Evolutionary conservation across 2,329 filamentous ascomycete genomes (phyloP).

Genomic region (Calonectria pseudoturangicola): DNA sequence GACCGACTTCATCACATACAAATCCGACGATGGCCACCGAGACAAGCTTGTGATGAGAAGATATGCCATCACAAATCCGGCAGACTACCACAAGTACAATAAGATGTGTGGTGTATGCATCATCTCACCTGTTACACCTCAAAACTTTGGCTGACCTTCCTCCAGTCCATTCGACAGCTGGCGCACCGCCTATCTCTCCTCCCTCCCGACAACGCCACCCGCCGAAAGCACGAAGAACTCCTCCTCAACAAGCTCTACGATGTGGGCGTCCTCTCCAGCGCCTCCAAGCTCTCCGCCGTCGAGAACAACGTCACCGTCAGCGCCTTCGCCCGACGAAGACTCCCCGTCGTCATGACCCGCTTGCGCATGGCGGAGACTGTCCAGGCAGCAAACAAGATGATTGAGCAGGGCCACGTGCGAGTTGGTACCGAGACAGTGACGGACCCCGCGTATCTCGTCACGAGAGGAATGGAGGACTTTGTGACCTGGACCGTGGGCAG

Average conservation of each 20-base stretch:
- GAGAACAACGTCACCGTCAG: conserved; percentile 93
- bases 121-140: conserved; percentile 49
- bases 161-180: conserved; percentile 87
- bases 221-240: conserved; percentile 89
- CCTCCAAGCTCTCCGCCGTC: conserved; percentile 87
- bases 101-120: conserved; percentile 79
- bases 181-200: conserved; percentile 91
- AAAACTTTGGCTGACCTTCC: conserved; percentile 34
- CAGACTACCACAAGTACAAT: conserved; percentile 85
- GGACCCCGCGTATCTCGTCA: conserved; percentile 92
- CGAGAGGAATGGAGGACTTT: conserved; percentile 93
- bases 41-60: conserved; percentile 86
- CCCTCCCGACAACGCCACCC: conserved; percentile 84
- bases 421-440: conserved; percentile 94
- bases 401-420: conserved; percentile 95
- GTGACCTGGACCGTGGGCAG: conserved; percentile 97
- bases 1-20: conserved; percentile 96
- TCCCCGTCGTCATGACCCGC: conserved; percentile 94
- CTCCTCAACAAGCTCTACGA: conserved; percentile 94
- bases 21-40: conserved; percentile 90
- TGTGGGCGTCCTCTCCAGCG: conserved; percentile 88
- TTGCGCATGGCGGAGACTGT: conserved; percentile 94
- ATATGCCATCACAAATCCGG: conserved; percentile 93
- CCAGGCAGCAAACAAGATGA: conserved; percentile 87
- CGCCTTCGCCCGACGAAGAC: conserved; percentile 87